These are phyloP conservation scores for Gastroboletus turbinatus DNA, from an alignment of 1,284 basidiomycete genomes.

Conservation along the genomic window DNA sequence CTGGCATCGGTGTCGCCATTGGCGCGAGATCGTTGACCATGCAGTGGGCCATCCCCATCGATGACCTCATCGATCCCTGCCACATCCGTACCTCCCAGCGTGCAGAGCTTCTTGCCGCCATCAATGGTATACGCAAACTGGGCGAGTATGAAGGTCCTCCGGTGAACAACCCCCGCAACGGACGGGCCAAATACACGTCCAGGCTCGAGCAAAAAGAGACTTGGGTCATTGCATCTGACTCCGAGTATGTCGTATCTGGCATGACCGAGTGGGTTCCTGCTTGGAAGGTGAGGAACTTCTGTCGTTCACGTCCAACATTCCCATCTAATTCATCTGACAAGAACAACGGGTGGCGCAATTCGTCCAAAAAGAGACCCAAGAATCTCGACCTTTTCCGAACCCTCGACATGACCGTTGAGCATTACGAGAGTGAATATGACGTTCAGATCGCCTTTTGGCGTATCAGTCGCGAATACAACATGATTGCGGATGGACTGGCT, in stretches of 20 bases:
- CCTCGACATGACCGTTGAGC: not conserved
- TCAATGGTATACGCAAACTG: not conserved
- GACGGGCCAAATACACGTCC: not conserved
- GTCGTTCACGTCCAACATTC: not conserved
- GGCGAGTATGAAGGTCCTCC: not conserved
- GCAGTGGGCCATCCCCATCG: not conserved
- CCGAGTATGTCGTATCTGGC: slow-evolving; percentile 37
- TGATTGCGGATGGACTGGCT: not conserved
- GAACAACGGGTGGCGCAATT: not conserved
- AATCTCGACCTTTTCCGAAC: slow-evolving; percentile 5
- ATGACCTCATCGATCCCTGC: not conserved
- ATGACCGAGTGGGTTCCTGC: slow-evolving; percentile 26
- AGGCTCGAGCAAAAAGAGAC: too few relatives aligned
- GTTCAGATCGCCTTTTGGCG: slow-evolving; percentile 1
- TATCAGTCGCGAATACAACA: slow-evolving; percentile 1
- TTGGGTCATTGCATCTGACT: slow-evolving; percentile 19
- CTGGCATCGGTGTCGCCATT: slow-evolving; percentile 1
- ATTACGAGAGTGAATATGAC: not conserved
- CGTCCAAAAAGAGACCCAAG: not conserved
- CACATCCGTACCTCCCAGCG: not conserved
- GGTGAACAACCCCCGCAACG: not conserved
- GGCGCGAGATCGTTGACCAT: not conserved
- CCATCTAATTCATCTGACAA: not conserved
- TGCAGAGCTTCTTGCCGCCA: slow-evolving; percentile 4
- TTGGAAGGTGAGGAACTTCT: not conserved